Conservation (phyloP, 768 basidiomycete species). For the Kwoniella dejecticola region DNA sequence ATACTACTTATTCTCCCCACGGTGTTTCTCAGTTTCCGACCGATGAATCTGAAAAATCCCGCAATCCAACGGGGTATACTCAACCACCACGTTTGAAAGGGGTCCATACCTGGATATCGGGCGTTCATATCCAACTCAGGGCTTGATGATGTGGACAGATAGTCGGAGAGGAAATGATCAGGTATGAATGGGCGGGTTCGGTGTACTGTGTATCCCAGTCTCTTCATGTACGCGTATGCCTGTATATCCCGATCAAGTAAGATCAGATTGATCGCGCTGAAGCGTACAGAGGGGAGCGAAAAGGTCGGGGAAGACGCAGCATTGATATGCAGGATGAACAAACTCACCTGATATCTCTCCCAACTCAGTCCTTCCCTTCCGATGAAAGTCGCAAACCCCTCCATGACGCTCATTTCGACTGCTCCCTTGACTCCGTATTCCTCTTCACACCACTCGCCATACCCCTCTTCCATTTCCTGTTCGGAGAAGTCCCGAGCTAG, state of each 20-base stretch:
- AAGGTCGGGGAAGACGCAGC: too few species aligned
- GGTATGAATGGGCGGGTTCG: constrained; percentile 64
- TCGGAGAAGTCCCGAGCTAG: constrained; percentile 24
- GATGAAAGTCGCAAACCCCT: constrained; percentile 83
- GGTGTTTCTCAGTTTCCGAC: background rate
- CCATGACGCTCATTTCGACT: constrained; percentile 77
- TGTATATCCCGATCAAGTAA: too few species aligned
- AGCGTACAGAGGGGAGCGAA: too few species aligned
- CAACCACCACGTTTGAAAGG: constrained; percentile 44
- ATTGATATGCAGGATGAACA: too few species aligned
- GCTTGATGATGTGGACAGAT: background rate
- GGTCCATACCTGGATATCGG: constrained; percentile 19
- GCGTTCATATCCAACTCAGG: background rate
- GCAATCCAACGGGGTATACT: constrained; percentile 31
- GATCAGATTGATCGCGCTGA: too few species aligned
- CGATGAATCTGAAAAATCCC: background rate
- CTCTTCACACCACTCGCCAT: constrained; percentile 56
- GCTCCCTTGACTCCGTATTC: constrained; percentile 41
- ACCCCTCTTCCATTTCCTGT: constrained; percentile 54
- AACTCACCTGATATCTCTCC: constrained; percentile 83
- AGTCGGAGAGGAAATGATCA: constrained; percentile 27
- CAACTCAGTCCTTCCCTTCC: constrained; percentile 73
- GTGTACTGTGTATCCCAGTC: constrained; percentile 85
- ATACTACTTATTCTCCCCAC: background rate
- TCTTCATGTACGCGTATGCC: constrained; percentile 90